phyloP scores from a whole-genome alignment of 768 basidiomycete genomes.

The Leccinum disarticulatum region DNA sequence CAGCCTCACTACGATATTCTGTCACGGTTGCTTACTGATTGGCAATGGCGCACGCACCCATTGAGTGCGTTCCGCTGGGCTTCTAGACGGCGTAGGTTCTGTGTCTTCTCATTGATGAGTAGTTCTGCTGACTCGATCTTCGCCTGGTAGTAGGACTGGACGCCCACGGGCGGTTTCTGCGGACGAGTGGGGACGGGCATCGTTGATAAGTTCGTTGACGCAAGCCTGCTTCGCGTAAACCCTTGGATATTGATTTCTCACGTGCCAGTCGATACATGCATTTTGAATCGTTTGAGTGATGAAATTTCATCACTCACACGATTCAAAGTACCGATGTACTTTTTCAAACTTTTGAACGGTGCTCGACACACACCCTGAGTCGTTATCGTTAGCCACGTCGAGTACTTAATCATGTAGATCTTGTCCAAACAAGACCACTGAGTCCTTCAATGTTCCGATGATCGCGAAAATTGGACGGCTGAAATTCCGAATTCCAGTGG shows the following conservation, averaged over 20 bases:
- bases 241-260: background rate
- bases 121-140: conserved; percentile 95
- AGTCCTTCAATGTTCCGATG: too few relatives aligned
- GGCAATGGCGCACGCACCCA: conserved; percentile 54
- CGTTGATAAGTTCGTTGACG: background rate
- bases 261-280: too few relatives aligned
- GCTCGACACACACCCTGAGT: too few relatives aligned
- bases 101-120: conserved; percentile 93
- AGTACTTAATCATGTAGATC: too few relatives aligned
- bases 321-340: too few relatives aligned
- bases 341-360: too few relatives aligned
- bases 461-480: too few relatives aligned
- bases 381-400: too few relatives aligned
- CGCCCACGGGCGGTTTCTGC: conserved; percentile 54
- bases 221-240: background rate
- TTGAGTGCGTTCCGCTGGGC: conserved; percentile 97
- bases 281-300: too few relatives aligned
- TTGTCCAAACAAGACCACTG: too few relatives aligned
- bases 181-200: conserved; percentile 42
- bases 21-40: background rate
- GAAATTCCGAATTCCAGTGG: too few relatives aligned
- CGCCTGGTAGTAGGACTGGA: conserved; percentile 91
- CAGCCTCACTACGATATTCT: conserved; percentile 64
- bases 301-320: too few relatives aligned
- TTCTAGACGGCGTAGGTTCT: conserved; percentile 92